phyloP scores from a whole-genome alignment of 1,139 yeast species.

The Arxiozyma slooffiae region DNA sequence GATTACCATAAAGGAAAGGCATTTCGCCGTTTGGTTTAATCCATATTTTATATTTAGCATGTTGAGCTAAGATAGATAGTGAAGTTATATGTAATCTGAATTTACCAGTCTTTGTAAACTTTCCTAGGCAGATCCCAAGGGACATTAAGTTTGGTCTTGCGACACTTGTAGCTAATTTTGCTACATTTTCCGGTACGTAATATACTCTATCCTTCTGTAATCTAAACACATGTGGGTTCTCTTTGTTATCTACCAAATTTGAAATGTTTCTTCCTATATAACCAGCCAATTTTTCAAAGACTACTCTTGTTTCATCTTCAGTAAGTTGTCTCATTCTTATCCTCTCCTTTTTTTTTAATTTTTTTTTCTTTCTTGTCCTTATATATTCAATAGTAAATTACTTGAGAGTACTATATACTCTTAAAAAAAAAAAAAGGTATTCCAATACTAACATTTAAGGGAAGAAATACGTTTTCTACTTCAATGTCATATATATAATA shows the following conservation, averaged over 20 bases:
- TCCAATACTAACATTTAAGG: too few relatives aligned
- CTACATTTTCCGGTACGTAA: conserved; percentile 74
- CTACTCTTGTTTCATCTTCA: conserved; percentile 93
- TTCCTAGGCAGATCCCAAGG: conserved; percentile 86
- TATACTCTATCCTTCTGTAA: conserved; percentile 93
- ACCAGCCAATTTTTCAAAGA: conserved; percentile 90
- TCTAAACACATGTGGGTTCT: conserved; percentile 89
- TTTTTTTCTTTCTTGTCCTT: neutral
- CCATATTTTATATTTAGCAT: conserved; percentile 93
- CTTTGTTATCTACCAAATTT: conserved; percentile 74
- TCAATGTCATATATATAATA: too few relatives aligned
- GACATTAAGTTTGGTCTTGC: conserved; percentile 88
- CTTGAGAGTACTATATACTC: neutral
- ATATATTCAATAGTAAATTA: neutral
- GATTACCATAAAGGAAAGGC: conserved; percentile 96
- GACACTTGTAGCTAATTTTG: conserved; percentile 81
- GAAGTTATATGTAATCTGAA: conserved; percentile 93
- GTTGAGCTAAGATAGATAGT: conserved; percentile 67
- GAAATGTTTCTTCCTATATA: conserved; percentile 93
- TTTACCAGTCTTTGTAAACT: conserved; percentile 95
- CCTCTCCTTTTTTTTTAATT: conserved; percentile 24
- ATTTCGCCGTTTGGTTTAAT: conserved; percentile 95
- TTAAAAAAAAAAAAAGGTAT: neutral
- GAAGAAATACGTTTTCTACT: too few relatives aligned
- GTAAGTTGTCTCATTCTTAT: conserved; percentile 79